These are phyloP conservation scores for Populus alba DNA, from an alignment of 345 rosid genomes.

Conservation along the genomic window DNA sequence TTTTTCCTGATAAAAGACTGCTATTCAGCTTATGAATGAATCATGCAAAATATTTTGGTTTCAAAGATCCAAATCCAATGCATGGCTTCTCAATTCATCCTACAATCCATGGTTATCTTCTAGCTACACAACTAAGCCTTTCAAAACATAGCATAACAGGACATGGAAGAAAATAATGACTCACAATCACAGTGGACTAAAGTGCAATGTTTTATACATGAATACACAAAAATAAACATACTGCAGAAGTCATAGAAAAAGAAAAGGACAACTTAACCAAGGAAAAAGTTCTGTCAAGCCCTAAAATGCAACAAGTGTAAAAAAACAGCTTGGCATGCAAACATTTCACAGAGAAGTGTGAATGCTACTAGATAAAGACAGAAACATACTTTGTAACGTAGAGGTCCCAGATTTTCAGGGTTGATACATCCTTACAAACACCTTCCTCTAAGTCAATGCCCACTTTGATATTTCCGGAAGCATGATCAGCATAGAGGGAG, in stretches of 20 bases:
- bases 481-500: slow-evolving; percentile 83
- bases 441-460: slow-evolving; percentile 90
- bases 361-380: neutral
- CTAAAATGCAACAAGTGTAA: neutral
- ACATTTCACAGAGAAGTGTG: neutral
- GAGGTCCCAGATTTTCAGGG: slow-evolving; percentile 78
- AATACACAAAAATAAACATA: neutral
- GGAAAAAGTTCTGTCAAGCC: neutral
- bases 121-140: neutral
- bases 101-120: neutral
- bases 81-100: neutral
- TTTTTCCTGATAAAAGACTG: neutral
- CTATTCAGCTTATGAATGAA: neutral
- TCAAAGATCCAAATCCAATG: neutral
- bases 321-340: neutral
- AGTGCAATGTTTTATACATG: neutral
- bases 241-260: neutral
- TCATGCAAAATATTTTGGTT: neutral
- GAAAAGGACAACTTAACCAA: neutral
- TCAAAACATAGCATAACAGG: neutral
- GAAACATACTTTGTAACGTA: slow-evolving; percentile 71
- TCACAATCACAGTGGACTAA: neutral
- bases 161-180: neutral
- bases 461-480: slow-evolving; percentile 80
- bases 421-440: slow-evolving; percentile 67